Conservation (phyloP, 352 stramenopile genomes). For the Globisporangium spinosum region DNA sequence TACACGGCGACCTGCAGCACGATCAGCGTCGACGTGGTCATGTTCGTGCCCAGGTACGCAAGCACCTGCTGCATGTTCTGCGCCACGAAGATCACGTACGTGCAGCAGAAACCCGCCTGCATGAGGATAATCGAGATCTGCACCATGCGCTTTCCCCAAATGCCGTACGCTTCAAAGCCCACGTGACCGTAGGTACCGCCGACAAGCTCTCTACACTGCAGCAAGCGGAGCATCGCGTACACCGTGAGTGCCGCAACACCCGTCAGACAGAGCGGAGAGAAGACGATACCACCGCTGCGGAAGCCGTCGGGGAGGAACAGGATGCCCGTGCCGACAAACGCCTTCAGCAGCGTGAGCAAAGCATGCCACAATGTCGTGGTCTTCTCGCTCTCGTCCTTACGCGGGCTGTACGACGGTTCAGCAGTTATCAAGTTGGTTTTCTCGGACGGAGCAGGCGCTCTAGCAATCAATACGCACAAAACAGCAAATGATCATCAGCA, state of each 20-base stretch:
- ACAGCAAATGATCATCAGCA: not conserved
- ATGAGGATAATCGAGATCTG: conserved; percentile 83
- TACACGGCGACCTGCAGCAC: conserved; percentile 71
- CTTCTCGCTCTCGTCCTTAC: conserved; percentile 46
- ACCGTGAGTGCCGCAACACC: conserved; percentile 63
- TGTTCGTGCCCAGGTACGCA: conserved; percentile 37
- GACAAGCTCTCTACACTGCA: conserved; percentile 63
- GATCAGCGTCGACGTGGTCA: conserved; percentile 57
- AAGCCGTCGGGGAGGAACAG: conserved; percentile 79
- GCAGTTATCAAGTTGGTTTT: conserved; percentile 27
- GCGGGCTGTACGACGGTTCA: conserved; percentile 23
- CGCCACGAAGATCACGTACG: conserved; percentile 82
- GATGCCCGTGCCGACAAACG: conserved; percentile 78
- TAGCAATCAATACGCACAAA: conserved; percentile 5
- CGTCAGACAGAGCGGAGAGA: conserved; percentile 63
- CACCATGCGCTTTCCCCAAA: conserved; percentile 69
- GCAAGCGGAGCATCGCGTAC: conserved; percentile 71
- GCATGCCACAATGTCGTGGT: conserved; percentile 78
- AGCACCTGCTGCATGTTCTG: conserved; percentile 78
- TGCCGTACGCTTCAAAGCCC: conserved; percentile 58
- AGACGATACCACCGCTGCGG: conserved; percentile 64
- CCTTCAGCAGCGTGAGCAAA: conserved; percentile 74
- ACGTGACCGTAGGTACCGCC: conserved; percentile 79
- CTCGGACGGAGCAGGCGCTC: conserved; percentile 30
- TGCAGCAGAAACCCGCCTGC: conserved; percentile 83